Evolutionary conservation across 2,329 filamentous ascomycete species (phyloP), one percentile per base, ranked within the genome.

Genomic region (Myriosclerotinia scirpicola): DNA sequence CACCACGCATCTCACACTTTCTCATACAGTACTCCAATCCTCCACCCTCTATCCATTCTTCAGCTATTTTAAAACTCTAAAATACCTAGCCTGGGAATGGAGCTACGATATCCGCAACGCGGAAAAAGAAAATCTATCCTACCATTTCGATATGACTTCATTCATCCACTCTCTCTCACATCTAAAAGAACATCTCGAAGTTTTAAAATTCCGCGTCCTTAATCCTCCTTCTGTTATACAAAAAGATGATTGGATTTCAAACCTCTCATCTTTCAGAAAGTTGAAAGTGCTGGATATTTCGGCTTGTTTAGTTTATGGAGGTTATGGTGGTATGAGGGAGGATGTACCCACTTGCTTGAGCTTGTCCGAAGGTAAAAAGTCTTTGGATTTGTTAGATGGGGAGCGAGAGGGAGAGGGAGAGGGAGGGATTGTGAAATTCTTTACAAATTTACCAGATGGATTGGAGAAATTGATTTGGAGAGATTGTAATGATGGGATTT

Each of bases 1-100:
- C 42, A 40, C 20, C n/a, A 65, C 63, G 2, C 38, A 44, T 30
- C 20, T 65, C n/a, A 38, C 54, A 14, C 34, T 65, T 11, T 59
- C 42, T 11, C 63, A 65, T 3, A 59, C 63, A 15, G 54, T 65
- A 42, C 40, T 65, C 5, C 30, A 30, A 6, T 15, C 8, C 9
- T 17, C 36, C 4, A 38, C 63, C 4, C 2, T 58, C 1, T 0
- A 34, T 9, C 38, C 20, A 40, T 65, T 65, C 34, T 56, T 65
- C 15, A 40, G 42, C 6, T 59, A 52, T 22, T 65, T 65, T 34
- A 50, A 15, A 17, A 26, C 6, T 15, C 53, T 65, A 26, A 55
- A 50, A 30, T 46, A 50, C 26, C 36, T 65, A 14, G 26, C 54
- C 12, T 65, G 54, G 54, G 44, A 58, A 48, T 59, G 54, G 34